Evolutionary conservation across 345 rosid species (phyloP).

Genomic region (Linum trigynum): DNA sequence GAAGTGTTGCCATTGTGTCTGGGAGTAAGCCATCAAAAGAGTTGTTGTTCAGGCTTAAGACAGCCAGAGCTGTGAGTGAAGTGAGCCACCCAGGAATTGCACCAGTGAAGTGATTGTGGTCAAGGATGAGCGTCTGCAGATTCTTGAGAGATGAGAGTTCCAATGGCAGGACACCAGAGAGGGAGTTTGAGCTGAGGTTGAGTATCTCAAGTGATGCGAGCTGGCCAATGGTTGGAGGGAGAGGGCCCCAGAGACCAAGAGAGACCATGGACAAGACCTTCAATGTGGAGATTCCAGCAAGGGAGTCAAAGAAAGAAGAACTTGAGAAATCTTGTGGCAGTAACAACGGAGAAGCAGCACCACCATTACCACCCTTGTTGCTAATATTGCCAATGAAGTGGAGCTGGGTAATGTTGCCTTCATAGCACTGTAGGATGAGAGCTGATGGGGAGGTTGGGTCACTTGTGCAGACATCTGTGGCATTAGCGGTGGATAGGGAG

Average conservation of each 20-base stretch:
- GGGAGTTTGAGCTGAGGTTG: slow-evolving; percentile 42
- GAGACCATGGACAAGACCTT: slow-evolving; percentile 56
- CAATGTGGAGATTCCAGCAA: slow-evolving; percentile 30
- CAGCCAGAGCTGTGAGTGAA: slow-evolving; percentile 34
- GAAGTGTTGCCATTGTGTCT: slow-evolving; percentile 21
- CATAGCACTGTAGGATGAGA: slow-evolving; percentile 41
- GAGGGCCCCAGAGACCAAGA: slow-evolving; percentile 39
- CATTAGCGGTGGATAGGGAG: slow-evolving; percentile 16
- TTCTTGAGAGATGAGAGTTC: slow-evolving; percentile 30
- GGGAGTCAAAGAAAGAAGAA: slow-evolving; percentile 25
- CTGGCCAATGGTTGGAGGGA: slow-evolving; percentile 32
- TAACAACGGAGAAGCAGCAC: slow-evolving; percentile 14
- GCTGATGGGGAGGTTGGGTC: slow-evolving; percentile 28
- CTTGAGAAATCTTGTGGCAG: slow-evolving; percentile 24
- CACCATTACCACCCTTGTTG: slow-evolving; percentile 1
- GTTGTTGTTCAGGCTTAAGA: slow-evolving; percentile 49
- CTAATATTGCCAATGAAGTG: slow-evolving; percentile 33
- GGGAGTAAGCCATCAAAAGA: slow-evolving; percentile 42
- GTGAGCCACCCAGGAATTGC: slow-evolving; percentile 33
- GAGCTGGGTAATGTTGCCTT: slow-evolving; percentile 48
- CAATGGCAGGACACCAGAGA: slow-evolving; percentile 35
- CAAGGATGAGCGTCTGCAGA: slow-evolving; percentile 49
- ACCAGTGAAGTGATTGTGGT: slow-evolving; percentile 39
- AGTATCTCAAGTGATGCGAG: slow-evolving; percentile 49
- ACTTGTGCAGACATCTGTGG: slow-evolving; percentile 34